Conservation (phyloP, 768 basidiomycete species). For the Termitomyces eurrhizus region DNA sequence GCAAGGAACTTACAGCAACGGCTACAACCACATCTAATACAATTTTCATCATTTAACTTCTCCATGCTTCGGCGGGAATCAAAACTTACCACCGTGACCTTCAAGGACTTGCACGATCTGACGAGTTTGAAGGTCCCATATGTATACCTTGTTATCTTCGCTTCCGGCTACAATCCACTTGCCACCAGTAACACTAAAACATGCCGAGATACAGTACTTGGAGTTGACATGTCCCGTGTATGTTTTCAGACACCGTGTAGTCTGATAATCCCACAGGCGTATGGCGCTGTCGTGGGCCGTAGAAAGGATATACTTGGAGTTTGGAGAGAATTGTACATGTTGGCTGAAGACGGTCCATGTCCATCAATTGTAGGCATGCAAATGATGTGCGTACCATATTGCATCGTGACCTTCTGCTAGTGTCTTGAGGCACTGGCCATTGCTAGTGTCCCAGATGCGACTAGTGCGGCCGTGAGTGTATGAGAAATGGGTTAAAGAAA, state of each 20-base stretch:
- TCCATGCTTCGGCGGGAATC: not conserved
- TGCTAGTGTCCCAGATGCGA: constrained; percentile 91
- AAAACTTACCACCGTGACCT: constrained; percentile 62
- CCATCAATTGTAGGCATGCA: not conserved
- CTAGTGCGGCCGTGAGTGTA: constrained; percentile 35
- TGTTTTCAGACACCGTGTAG: constrained; percentile 86
- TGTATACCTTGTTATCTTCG: constrained; percentile 85
- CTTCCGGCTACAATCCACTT: constrained; percentile 91
- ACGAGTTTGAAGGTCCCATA: constrained; percentile 91
- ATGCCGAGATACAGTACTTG: constrained; percentile 81
- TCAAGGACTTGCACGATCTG: constrained; percentile 78
- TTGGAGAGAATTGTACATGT: constrained; percentile 92
- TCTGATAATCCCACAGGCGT: constrained; percentile 94
- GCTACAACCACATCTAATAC: constrained; percentile 72
- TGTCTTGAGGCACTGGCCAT: constrained; percentile 95
- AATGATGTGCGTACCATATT: constrained; percentile 51
- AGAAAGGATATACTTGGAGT: constrained; percentile 91
- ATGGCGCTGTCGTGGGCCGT: constrained; percentile 92
- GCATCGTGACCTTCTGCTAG: constrained; percentile 88
- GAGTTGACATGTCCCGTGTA: constrained; percentile 80
- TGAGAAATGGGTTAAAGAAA: constrained; percentile 1
- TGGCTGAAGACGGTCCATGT: constrained; percentile 45
- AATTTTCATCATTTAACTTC: not conserved
- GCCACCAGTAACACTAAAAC: constrained; percentile 80
- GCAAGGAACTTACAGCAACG: constrained; percentile 52